Evolutionary conservation across 257 asterid genomes (phyloP), one percentile per base, ranked within the genome.

Genomic region (Hygrophila difformis): DNA sequence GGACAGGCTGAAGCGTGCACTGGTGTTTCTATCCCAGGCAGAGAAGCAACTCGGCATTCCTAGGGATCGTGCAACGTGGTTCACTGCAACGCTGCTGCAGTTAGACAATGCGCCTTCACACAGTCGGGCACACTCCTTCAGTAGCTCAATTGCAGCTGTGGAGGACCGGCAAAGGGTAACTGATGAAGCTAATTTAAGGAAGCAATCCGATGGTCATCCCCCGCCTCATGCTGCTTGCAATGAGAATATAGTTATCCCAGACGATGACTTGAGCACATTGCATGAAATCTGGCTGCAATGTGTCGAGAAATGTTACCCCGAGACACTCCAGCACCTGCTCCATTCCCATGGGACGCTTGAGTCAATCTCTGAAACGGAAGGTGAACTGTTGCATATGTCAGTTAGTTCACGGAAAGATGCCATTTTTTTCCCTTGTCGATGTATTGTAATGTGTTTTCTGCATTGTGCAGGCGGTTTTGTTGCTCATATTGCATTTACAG

Each of bases 291-390:
- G 96, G 94, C 50, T 49, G 45, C 77, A 71, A 51, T 82, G 94
- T 61, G 71, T 91, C 46, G 95, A 82, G 18, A 79, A 80, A 74
- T 91, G 98, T 41, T 96, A 82, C 61, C 82, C 93, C 5, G 78
- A 76, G 74, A 86, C 98, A 4, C 61, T 91, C 66, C 77, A 87
- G 73, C 93, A 80, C 56, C 73, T 91, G 48, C 93, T 91, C 53
- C 84, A 55, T 64, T 55, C 82, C 10, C 51, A 75, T 61, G 98
- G 95, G 49, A 83, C 71, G 65, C 94, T 91, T 10, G 75, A 78
- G 19, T 82, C 92, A 4, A 50, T 91, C 63, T 74, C 93, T 24
- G 88, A 91, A 68, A 69, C 66, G 18, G 71, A 86, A 78, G 94
- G 98, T 91, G 67, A 50, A 14, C 16, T 26, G 7, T 26, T 26